A percentile compares a stretch with the other conserved stretches of the same genome.
phyloP scores from a whole-genome alignment of 257 asterid genomes.

The Orobanche coerulescens region DNA sequence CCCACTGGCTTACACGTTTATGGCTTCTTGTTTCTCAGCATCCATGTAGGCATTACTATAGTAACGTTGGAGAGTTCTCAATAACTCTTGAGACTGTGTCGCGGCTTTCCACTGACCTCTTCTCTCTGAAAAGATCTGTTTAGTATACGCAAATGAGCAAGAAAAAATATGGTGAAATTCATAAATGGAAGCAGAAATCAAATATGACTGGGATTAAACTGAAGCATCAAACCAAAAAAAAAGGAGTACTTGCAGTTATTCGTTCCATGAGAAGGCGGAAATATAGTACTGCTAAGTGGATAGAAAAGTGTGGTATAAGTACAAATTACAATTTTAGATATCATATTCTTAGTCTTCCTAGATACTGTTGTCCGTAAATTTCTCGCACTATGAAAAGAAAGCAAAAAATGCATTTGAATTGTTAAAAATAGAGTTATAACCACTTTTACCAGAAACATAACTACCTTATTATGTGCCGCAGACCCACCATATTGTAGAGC shows the following conservation, averaged over 20 bases:
- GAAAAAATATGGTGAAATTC: background rate
- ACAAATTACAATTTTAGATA: background rate
- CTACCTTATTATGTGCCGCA: constrained; percentile 94
- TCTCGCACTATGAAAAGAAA: background rate
- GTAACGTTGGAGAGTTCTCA: constrained; percentile 78
- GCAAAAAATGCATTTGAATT: background rate
- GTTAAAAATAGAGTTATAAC: background rate
- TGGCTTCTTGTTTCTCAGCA: constrained; percentile 87
- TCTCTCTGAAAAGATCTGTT: constrained; percentile 82
- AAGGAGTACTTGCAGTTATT: background rate
- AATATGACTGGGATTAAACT: constrained; percentile 1
- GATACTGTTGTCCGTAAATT: background rate
- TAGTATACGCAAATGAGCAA: constrained; percentile 15
- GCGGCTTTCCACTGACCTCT: constrained; percentile 98
- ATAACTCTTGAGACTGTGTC: constrained; percentile 75
- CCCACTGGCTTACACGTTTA: constrained; percentile 59
- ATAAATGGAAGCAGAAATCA: constrained; percentile 4
- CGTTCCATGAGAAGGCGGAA: too few relatives aligned
- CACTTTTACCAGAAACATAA: constrained; percentile 1
- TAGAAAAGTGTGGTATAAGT: background rate
- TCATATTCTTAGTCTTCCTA: background rate
- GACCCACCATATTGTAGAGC: constrained; percentile 97
- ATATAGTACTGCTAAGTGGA: too few relatives aligned
- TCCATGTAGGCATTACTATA: constrained; percentile 88
- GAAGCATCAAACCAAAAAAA: constrained; percentile 14